These are phyloP conservation scores for Debaryomyces castellii DNA, from an alignment of 805 yeast genomes.

Conservation along the genomic window DNA sequence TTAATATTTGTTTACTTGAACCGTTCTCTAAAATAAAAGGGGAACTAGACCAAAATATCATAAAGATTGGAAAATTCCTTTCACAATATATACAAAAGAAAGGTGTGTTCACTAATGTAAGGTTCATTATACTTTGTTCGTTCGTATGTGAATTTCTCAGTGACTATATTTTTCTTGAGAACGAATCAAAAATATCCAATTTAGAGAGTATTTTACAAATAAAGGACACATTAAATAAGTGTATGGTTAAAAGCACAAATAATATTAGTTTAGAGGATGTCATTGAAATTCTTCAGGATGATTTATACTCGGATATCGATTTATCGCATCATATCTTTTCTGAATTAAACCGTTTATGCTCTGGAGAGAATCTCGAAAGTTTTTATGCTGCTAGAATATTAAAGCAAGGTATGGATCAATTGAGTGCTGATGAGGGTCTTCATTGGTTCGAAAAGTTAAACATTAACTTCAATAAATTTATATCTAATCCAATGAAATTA, in stretches of 20 bases:
- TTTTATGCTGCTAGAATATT: constrained; percentile 20
- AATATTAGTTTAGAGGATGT: background rate
- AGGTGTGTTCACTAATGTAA: background rate
- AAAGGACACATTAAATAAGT: background rate
- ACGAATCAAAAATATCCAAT: background rate
- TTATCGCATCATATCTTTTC: background rate
- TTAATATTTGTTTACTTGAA: constrained; percentile 32
- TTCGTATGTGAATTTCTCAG: constrained; percentile 18
- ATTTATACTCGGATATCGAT: background rate
- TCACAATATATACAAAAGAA: background rate
- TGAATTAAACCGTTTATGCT: background rate
- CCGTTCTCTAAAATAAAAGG: background rate
- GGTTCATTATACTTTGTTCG: constrained; percentile 6
- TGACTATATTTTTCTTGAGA: constrained; percentile 18
- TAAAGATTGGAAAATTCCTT: background rate
- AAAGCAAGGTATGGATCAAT: constrained; percentile 10
- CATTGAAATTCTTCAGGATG: background rate
- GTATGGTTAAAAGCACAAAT: background rate
- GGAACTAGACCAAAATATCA: background rate
- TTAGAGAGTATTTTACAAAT: background rate
- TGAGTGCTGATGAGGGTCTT: constrained; percentile 14
- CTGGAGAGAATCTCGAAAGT: constrained; percentile 3
- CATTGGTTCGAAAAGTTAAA: constrained; percentile 21
- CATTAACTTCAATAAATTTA: constrained; percentile 29
- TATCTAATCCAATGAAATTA: constrained; percentile 29